Conservation (phyloP, 2,329 filamentous ascomycete genomes). For the Furcasterigmium furcatum region DNA sequence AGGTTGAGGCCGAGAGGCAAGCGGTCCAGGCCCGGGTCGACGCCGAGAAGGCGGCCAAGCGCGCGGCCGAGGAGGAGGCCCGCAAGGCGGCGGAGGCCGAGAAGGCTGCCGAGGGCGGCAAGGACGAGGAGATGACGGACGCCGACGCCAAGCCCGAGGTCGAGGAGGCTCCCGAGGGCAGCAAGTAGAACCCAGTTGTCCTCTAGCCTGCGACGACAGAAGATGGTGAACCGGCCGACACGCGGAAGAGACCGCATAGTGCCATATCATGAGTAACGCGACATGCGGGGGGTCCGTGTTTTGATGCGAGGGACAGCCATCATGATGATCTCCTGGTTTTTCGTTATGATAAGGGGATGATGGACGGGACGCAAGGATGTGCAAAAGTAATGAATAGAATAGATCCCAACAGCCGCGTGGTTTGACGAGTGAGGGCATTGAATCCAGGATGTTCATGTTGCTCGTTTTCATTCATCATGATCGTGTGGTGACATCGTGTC, state of each 20-base stretch:
- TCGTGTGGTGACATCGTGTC: no score
- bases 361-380: background rate
- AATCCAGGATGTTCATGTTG: no score
- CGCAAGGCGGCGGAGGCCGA: conserved; percentile 50
- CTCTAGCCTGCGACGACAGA: no score
- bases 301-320: background rate
- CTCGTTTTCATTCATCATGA: no score
- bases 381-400: conserved; percentile 1
- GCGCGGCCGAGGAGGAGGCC: conserved; percentile 55
- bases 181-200: conserved; percentile 13
- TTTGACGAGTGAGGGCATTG: background rate
- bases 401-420: background rate
- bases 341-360: background rate
- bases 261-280: background rate
- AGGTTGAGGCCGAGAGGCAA: conserved; percentile 82
- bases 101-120: conserved; percentile 42
- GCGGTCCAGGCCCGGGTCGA: conserved; percentile 74
- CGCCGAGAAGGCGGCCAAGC: conserved; percentile 74
- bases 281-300: background rate
- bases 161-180: conserved; percentile 36
- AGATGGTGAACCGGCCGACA: no score
- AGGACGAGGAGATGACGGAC: conserved; percentile 63
- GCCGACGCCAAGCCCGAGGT: conserved; percentile 52
- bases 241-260: no score
- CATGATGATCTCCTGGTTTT: background rate